Percentiles rank a stretch among this genome's conserved stretches.
Evolutionary conservation across 2,329 filamentous ascomycete genomes (phyloP).

Genomic region (Madurella fahalii): DNA sequence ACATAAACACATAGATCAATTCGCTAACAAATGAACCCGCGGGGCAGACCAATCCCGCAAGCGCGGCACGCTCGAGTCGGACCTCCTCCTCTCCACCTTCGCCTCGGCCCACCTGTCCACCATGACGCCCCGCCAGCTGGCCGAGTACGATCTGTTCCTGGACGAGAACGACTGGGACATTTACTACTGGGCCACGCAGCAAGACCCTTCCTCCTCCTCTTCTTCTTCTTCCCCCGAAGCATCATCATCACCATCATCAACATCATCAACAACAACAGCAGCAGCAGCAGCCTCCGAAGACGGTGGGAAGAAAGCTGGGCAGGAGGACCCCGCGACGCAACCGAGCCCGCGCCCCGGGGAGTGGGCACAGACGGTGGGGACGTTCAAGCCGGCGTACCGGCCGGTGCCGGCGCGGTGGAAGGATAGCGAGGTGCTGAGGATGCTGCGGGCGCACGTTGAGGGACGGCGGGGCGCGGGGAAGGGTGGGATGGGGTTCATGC

Average conservation of each 20-base stretch:
- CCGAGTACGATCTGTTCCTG: constrained; percentile 85
- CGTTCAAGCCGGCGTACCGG: constrained; percentile 88
- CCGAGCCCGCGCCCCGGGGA: constrained; percentile 57
- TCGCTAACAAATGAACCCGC: neutral
- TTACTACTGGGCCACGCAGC: constrained; percentile 98
- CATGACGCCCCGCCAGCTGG: constrained; percentile 71
- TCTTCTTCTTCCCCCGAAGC: constrained; percentile 16
- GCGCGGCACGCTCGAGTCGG: constrained; percentile 89
- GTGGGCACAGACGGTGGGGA: constrained; percentile 95
- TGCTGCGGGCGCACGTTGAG: constrained; percentile 78
- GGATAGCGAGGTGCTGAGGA: constrained; percentile 70
- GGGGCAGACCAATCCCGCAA: constrained; percentile 90
- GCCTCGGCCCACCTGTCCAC: constrained; percentile 70
- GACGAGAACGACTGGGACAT: constrained; percentile 99
- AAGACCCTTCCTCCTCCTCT: constrained; percentile 44
- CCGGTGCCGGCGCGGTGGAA: constrained; percentile 85
- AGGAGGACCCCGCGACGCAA: neutral
- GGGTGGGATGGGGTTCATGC: constrained; percentile 17
- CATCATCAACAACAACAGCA: constrained; percentile 26
- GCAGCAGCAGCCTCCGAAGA: neutral
- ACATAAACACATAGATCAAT: no score
- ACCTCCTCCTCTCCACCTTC: constrained; percentile 94
- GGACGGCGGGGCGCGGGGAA: constrained; percentile 38
- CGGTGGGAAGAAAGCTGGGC: neutral
- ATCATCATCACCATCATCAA: no score